phyloP scores from a whole-genome alignment of 305 asterid species.

The Euphrasia arctica region DNA sequence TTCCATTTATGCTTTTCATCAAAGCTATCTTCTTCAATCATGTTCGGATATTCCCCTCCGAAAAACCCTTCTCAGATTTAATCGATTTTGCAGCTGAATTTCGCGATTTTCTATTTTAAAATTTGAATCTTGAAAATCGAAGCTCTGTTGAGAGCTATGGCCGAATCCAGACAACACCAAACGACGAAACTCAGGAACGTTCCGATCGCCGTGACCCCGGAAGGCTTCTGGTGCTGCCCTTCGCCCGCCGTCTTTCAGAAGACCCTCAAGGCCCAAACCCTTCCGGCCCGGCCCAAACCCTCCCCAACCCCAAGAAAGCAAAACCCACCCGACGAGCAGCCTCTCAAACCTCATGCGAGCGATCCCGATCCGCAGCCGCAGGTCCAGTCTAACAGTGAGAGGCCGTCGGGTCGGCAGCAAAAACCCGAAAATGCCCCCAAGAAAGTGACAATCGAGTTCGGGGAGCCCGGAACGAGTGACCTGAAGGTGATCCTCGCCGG shows the following conservation, averaged over 20 bases:
- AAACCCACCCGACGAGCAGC: constrained; percentile 40
- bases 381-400: constrained; percentile 34
- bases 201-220: constrained; percentile 97
- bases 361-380: background rate
- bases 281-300: constrained; percentile 59
- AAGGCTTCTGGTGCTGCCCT: constrained; percentile 99
- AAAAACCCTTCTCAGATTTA: constrained; percentile 33
- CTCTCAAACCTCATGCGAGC: background rate
- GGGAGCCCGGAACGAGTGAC: constrained; percentile 89
- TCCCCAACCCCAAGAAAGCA: constrained; percentile 44
- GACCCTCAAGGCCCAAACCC: constrained; percentile 48
- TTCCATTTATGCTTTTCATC: constrained; percentile 92
- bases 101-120: constrained; percentile 26
- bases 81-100: constrained; percentile 31
- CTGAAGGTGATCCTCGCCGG: constrained; percentile 73
- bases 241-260: constrained; percentile 87
- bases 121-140: constrained; percentile 4
- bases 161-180: constrained; percentile 61
- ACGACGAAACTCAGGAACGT: constrained; percentile 68
- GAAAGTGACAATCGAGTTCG: constrained; percentile 91
- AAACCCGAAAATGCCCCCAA: constrained; percentile 58
- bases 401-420: constrained; percentile 33
- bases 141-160: constrained; percentile 38
- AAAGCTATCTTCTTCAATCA: constrained; percentile 56
- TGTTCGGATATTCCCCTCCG: constrained; percentile 34